These are phyloP conservation scores for Cryoendolithus antarcticus DNA, from an alignment of 2,329 filamentous ascomycete species.

Conservation along the genomic window DNA sequence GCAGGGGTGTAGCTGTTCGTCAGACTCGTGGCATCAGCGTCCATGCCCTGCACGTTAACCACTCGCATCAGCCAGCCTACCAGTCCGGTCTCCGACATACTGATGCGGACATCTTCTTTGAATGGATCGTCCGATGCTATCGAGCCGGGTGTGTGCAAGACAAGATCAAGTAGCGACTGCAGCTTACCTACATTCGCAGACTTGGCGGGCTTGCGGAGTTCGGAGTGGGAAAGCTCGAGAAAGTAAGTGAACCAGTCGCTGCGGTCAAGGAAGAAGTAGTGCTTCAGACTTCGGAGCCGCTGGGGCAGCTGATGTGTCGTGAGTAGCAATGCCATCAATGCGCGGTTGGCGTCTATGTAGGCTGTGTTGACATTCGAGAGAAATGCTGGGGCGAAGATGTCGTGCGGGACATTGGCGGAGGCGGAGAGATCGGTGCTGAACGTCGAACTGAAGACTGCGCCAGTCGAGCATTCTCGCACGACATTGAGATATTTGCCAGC, in stretches of 20 bases:
- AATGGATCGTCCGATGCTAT: conserved; percentile 90
- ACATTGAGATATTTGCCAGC: conserved; percentile 98
- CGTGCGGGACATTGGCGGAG: conserved; percentile 77
- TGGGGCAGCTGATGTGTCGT: conserved; percentile 86
- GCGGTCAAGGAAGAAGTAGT: conserved; percentile 97
- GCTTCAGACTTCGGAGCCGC: conserved; percentile 79
- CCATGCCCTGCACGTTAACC: conserved; percentile 90
- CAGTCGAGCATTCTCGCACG: conserved; percentile 63
- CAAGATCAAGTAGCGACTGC: conserved; percentile 88
- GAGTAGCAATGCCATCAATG: conserved; percentile 76
- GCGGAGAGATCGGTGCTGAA: conserved; percentile 53
- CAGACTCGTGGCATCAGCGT: conserved; percentile 44
- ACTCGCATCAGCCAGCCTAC: conserved; percentile 92
- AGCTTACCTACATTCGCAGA: conserved; percentile 85
- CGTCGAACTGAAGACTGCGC: conserved; percentile 62
- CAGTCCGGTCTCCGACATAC: conserved; percentile 89
- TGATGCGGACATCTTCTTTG: conserved; percentile 95
- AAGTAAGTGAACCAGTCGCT: conserved; percentile 99
- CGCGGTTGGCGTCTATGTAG: conserved; percentile 91
- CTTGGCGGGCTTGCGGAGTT: conserved; percentile 73
- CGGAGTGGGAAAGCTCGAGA: conserved; percentile 77
- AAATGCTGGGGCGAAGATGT: conserved; percentile 84
- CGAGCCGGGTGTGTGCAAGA: conserved; percentile 89
- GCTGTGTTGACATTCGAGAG: conserved; percentile 91
- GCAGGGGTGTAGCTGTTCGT: conserved; percentile 58